Evolutionary conservation across 2,329 filamentous ascomycete genomes (phyloP).

Genomic region (Decorospora gaudefroyi): DNA sequence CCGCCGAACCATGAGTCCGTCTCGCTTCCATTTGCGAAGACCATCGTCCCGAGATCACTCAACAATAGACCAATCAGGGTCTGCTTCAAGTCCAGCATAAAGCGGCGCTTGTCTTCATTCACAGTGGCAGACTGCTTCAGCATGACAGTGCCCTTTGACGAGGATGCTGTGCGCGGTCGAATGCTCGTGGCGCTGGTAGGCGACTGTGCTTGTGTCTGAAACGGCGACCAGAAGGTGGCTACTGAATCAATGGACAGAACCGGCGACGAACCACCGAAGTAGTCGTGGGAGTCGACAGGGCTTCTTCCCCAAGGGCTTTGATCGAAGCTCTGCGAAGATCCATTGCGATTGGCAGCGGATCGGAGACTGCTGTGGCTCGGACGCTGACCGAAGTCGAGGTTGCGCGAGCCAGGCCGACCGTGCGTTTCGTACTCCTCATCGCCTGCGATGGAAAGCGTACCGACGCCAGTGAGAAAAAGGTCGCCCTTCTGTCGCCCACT

Average conservation of each 20-base stretch:
- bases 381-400: slow-evolving; percentile 54
- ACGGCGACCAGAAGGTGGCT: slow-evolving; percentile 88
- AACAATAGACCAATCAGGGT: slow-evolving; percentile 81
- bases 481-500: slow-evolving; percentile 57
- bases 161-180: slow-evolving; percentile 68
- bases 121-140: slow-evolving; percentile 59
- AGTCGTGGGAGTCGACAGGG: slow-evolving; percentile 70
- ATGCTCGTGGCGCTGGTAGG: slow-evolving; percentile 65
- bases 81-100: slow-evolving; percentile 76
- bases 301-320: slow-evolving; percentile 68
- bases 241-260: slow-evolving; percentile 73
- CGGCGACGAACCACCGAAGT: slow-evolving; percentile 70
- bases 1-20: slow-evolving; percentile 84
- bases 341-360: slow-evolving; percentile 63
- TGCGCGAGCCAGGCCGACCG: slow-evolving; percentile 46
- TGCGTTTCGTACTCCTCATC: slow-evolving; percentile 53
- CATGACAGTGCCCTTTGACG: slow-evolving; percentile 69
- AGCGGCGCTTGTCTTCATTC: slow-evolving; percentile 74
- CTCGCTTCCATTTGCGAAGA: slow-evolving; percentile 88
- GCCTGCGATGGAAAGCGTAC: slow-evolving; percentile 55
- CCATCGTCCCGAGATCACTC: slow-evolving; percentile 84
- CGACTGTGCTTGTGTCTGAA: slow-evolving; percentile 68
- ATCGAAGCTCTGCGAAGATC: slow-evolving; percentile 71
- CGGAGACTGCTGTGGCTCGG: slow-evolving; percentile 63
- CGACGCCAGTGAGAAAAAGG: slow-evolving; percentile 53